These are phyloP conservation scores for Stromatinia cepivora DNA, from an alignment of 2,329 filamentous ascomycete species.

Conservation along the genomic window DNA sequence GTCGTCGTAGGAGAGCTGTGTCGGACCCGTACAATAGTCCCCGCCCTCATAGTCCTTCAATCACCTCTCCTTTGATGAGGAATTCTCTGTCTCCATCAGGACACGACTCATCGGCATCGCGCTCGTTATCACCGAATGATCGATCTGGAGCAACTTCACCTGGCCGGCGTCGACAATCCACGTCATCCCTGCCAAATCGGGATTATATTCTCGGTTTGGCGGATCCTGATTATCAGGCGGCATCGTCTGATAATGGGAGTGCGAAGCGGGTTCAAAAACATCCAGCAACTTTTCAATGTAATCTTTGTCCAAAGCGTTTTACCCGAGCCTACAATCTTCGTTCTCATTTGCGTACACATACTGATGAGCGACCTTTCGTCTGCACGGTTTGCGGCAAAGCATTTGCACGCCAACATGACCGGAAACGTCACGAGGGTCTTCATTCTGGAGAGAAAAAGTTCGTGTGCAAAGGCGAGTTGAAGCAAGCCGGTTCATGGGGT, in stretches of 20 bases:
- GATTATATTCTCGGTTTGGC: conserved; percentile 88
- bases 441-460: conserved; percentile 99
- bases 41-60: conserved; percentile 51
- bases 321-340: conserved; percentile 95
- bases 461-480: conserved; percentile 89
- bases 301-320: conserved; percentile 89
- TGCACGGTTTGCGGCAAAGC: conserved; percentile 97
- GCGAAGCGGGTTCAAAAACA: conserved; percentile 93
- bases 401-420: conserved; percentile 94
- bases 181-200: conserved; percentile 57
- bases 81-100: conserved; percentile 51
- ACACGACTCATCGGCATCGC: conserved; percentile 41
- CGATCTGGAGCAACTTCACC: conserved; percentile 51
- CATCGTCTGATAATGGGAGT: conserved; percentile 56
- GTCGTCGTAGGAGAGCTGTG: conserved; percentile 41
- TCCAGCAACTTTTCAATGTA: conserved; percentile 95
- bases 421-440: conserved; percentile 93
- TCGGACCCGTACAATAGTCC: conserved; percentile 47
- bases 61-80: conserved; percentile 55
- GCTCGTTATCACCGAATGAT: conserved; percentile 61
- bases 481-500: conserved; percentile 82
- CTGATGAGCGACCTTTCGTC: conserved; percentile 94
- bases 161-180: conserved; percentile 58
- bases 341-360: conserved; percentile 93
- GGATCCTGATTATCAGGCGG: conserved; percentile 78